Evolutionary conservation across 2,329 filamentous ascomycete genomes (phyloP).

Genomic region (Sporothrix protearum): DNA sequence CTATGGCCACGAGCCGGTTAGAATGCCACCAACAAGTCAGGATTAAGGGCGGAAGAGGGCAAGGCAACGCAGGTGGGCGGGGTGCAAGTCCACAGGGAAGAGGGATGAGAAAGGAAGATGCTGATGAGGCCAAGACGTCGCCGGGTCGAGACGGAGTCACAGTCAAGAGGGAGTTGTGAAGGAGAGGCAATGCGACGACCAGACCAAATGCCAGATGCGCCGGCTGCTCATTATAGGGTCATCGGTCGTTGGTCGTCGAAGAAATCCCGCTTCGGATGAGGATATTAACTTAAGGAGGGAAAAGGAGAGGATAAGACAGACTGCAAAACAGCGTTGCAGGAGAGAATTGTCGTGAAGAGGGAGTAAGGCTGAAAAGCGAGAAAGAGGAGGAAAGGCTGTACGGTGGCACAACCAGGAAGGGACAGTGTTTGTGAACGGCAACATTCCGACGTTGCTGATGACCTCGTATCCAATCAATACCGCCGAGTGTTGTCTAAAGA

Average conservation of each 20-base stretch:
- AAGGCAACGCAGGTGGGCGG: neutral
- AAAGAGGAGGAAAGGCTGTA: neutral
- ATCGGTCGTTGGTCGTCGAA: neutral
- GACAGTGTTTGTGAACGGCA: neutral
- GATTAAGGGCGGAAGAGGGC: neutral
- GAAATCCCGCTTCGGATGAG: neutral
- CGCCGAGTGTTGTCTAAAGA: slow-evolving; percentile 14
- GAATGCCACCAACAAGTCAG: neutral
- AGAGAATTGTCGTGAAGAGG: neutral
- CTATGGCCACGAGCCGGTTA: neutral
- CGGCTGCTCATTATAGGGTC: neutral
- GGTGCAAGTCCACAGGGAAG: neutral
- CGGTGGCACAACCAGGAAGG: neutral
- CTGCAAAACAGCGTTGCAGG: neutral
- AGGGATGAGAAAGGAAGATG: neutral
- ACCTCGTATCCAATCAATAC: neutral
- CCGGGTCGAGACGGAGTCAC: neutral
- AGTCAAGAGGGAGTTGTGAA: neutral
- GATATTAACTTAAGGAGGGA: neutral
- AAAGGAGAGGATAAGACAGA: neutral
- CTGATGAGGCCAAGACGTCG: neutral
- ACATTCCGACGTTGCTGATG: neutral
- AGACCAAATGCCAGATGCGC: neutral
- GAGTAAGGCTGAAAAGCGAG: neutral
- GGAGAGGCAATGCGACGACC: neutral